Conservation (phyloP, 2,329 filamentous ascomycete species). For the Chalaropsis ovoidea region DNA sequence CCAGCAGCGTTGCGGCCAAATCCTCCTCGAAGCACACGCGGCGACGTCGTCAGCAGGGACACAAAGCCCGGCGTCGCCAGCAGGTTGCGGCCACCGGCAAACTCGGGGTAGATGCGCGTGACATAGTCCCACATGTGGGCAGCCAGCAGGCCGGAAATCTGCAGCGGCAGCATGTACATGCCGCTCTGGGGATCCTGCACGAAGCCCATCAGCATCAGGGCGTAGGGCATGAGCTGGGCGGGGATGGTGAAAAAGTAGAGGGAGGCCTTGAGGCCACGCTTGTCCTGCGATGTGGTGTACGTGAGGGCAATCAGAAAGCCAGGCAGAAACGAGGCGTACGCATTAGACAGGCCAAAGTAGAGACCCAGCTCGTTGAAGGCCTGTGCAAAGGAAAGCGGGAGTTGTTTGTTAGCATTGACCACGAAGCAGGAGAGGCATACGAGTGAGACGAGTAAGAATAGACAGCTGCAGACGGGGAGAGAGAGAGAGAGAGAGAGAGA, state of each 20-base stretch:
- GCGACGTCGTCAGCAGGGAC: conserved; percentile 51
- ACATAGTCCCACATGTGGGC: conserved; percentile 89
- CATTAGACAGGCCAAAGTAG: conserved; percentile 20
- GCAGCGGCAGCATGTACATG: conserved; percentile 51
- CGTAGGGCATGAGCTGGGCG: conserved; percentile 68
- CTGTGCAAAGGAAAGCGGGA: conserved; percentile 9
- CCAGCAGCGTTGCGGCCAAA: conserved; percentile 11
- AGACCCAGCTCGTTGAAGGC: conserved; percentile 23
- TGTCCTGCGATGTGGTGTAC: conserved; percentile 81
- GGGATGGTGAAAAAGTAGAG: conserved; percentile 80
- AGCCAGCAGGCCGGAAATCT: conserved; percentile 49
- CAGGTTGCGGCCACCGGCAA: conserved; percentile 70
- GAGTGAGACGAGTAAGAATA: background rate
- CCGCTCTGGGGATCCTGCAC: conserved; percentile 45
- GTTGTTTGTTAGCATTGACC: background rate
- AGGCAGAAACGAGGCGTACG: conserved; percentile 39
- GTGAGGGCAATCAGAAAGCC: conserved; percentile 68
- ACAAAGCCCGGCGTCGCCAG: conserved; percentile 65
- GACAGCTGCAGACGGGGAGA: background rate
- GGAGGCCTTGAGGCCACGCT: conserved; percentile 61
- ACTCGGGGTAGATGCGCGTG: conserved; percentile 76
- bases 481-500: conserved; percentile 7
- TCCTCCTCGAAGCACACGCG: conserved; percentile 10
- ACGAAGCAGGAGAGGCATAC: background rate
- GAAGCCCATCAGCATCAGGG: conserved; percentile 66